phyloP scores from a whole-genome alignment of 2,329 filamentous ascomycete species.

The Huntiella decipiens region DNA sequence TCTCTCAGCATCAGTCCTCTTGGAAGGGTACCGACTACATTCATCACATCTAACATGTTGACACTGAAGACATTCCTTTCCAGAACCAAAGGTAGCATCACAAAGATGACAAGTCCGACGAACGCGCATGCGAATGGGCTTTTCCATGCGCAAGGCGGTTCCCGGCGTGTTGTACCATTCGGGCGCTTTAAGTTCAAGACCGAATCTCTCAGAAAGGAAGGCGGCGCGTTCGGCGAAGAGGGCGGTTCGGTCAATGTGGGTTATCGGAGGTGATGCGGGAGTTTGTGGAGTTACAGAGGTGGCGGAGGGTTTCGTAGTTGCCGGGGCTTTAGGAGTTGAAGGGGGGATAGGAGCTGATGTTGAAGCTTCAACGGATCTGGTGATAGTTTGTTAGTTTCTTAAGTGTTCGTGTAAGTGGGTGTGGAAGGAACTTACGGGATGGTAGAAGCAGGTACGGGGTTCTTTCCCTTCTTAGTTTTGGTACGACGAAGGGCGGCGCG shows the following conservation, averaged over 20 bases:
- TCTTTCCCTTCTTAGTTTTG: background rate
- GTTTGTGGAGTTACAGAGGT: background rate
- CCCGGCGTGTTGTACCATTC: constrained; percentile 34
- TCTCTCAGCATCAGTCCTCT: constrained; percentile 38
- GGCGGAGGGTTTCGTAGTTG: background rate
- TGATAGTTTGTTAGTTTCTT: too few species aligned
- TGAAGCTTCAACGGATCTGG: too few species aligned
- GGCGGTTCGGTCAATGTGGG: constrained; percentile 21
- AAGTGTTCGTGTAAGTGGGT: too few species aligned
- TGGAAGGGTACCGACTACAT: constrained; percentile 56
- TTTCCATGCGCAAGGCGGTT: constrained; percentile 46
- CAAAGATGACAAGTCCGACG: constrained; percentile 70
- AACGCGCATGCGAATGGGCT: constrained; percentile 59
- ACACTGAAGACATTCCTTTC: constrained; percentile 58
- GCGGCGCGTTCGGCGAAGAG: constrained; percentile 37
- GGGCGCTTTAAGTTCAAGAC: constrained; percentile 33
- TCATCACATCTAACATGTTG: constrained; percentile 64
- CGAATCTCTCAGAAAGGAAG: constrained; percentile 35
- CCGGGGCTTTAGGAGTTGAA: background rate
- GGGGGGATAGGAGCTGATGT: background rate
- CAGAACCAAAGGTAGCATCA: constrained; percentile 50
- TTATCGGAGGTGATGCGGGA: constrained; percentile 1
- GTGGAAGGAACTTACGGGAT: background rate
- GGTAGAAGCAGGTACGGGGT: background rate
- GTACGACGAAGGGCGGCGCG: background rate